Evolutionary conservation across 148 eudicot species (phyloP), one percentile per base, ranked within the genome.

Genomic region (Amaranthus hypochondriacus): DNA sequence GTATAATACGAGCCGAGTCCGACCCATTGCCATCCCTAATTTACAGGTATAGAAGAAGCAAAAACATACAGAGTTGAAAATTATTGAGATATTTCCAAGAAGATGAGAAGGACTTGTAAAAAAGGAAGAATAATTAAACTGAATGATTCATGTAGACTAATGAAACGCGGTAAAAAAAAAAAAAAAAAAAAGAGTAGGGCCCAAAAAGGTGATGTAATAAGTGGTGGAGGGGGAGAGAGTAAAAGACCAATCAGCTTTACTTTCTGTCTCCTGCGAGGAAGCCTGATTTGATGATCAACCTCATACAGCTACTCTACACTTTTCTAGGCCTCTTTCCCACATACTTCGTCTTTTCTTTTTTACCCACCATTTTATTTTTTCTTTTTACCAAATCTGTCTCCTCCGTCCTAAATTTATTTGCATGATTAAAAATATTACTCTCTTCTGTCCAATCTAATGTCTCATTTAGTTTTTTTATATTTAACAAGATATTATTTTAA

Each of bases 241-340:
- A 64, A 43, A 56, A 75, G 69, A 49, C 39, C 44, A 62, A 58
- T 65, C 52, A 81, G 76, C 73, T 82, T 82, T 79, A 66, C 62
- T 46, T 60, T 64, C 57, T 82, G 84, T 82, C 77, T 78, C 84
- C 82, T 78, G 79, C 79, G 74, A 75, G 76, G 84, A 78, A 56
- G 82, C 82, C 67, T 74, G 78, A 79, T 72, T 79, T 74, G 78
- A 68, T 79, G 65, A 79, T 69, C 70, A 66, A 12, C 15, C 56
- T 42, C 53, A 63, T 50, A 74, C 81, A 68, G 56, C 81, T 72
- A 46, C 14, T 7, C 68, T 65, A 47, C n/a, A 65, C 50, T 28
- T 12, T 28, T 12, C 68, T 14, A 47, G 66, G 50, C 9, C 1
- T 49, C 55, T 46, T 28, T 50, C 2, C 21, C 62, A 44, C 6